These are phyloP conservation scores for Rhodosporidiobolus sp. DNA, from an alignment of 768 basidiomycete species.

Conservation along the genomic window DNA sequence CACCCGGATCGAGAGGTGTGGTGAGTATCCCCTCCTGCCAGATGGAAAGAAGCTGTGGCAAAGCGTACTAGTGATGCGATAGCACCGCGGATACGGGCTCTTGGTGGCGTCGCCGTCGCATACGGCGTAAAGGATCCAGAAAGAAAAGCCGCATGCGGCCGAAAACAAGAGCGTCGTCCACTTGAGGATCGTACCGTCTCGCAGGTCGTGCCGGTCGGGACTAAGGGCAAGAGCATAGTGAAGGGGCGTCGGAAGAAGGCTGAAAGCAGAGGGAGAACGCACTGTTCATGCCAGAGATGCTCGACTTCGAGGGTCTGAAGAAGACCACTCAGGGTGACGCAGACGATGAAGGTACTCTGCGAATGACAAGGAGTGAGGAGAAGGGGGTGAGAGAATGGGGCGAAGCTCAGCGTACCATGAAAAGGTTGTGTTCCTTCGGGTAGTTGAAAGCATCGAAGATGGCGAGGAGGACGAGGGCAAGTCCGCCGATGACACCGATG, in stretches of 20 bases:
- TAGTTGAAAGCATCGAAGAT: background rate
- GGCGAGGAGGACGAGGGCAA: slow-evolving; percentile 2
- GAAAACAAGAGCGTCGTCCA: slow-evolving; percentile 8
- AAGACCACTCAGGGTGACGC: background rate
- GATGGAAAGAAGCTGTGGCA: too few relatives aligned
- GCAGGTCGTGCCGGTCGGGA: slow-evolving; percentile 31
- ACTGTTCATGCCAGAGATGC: slow-evolving; percentile 38
- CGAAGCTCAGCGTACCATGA: background rate
- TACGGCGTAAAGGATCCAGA: background rate
- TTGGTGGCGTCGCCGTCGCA: slow-evolving; percentile 14
- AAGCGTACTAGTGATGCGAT: slow-evolving; percentile 12
- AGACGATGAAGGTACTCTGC: slow-evolving; percentile 7
- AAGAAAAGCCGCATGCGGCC: background rate
- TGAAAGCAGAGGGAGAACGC: background rate
- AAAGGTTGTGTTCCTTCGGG: background rate
- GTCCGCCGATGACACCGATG: background rate
- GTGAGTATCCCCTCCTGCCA: background rate
- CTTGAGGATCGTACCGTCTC: slow-evolving; percentile 17
- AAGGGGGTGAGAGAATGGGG: accelerated
- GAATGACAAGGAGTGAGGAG: background rate
- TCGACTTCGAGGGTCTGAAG: slow-evolving; percentile 29
- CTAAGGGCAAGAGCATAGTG: background rate
- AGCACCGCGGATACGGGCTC: background rate
- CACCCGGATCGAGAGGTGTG: background rate
- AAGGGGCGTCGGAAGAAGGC: background rate